These are phyloP conservation scores for Podospora australis DNA, from an alignment of 495 filamentous ascomycete species.

Conservation along the genomic window DNA sequence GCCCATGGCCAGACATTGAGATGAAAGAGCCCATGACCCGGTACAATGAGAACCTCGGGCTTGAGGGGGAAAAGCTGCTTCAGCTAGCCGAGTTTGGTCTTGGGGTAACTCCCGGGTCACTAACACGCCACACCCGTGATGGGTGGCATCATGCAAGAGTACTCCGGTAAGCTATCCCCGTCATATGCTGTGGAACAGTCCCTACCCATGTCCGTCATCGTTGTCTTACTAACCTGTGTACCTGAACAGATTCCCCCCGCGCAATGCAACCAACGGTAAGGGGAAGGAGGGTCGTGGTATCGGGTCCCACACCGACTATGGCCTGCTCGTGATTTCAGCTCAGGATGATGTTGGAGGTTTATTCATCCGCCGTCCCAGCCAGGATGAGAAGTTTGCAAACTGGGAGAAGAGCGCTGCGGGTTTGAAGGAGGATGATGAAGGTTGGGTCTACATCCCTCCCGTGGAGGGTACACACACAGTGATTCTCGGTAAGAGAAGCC, in stretches of 20 bases:
- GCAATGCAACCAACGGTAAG: conserved; percentile 37
- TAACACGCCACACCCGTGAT: conserved; percentile 33
- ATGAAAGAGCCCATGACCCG: conserved; percentile 30
- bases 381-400: conserved; percentile 35
- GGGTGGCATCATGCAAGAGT: conserved; percentile 44
- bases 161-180: conserved; percentile 22
- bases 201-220: neutral
- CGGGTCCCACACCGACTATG: conserved; percentile 43
- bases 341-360: conserved; percentile 42
- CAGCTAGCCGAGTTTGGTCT: conserved; percentile 34
- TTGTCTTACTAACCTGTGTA: neutral
- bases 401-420: conserved; percentile 40
- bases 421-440: conserved; percentile 33
- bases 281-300: conserved; percentile 40
- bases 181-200: neutral
- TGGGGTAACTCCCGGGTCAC: conserved; percentile 18
- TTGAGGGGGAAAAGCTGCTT: conserved; percentile 34
- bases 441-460: conserved; percentile 39
- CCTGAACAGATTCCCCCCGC: conserved; percentile 30
- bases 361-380: conserved; percentile 33
- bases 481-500: conserved; percentile 37
- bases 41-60: conserved; percentile 27
- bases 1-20: conserved; percentile 36
- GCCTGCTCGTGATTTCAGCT: conserved; percentile 37
- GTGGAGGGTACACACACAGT: conserved; percentile 33